Base-by-base conservation (phyloP, 805 yeast species). In the Suhomyces kilbournensis region DNA sequence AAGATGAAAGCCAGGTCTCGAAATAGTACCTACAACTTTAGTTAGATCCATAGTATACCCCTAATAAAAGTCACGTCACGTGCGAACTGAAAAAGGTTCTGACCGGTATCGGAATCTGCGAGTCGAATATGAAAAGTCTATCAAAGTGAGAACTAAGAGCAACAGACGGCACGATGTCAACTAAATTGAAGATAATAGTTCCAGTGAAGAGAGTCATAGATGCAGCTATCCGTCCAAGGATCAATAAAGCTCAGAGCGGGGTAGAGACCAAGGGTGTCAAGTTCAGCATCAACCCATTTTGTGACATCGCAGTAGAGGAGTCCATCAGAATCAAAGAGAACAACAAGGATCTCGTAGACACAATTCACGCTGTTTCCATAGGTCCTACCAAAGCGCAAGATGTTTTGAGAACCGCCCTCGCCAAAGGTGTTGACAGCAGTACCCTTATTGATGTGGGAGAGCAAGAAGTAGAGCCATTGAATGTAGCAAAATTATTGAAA, bases 261-360 rank as follows among this genome's bases (percentile, higher is more conserved):
- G 84, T 88, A 47, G 97, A 91, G 60, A 83, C 93, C 51, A 82
- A 87, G 57, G 97, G 97, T 53, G 89, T 90, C 60, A 93, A 93
- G 74, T 91, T 86, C 77, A 82, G 90, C 65, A 90, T 93, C 69
- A 94, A 94, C 69, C 99, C 99, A 52, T 94, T 94, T 71, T 94
- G 96, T 73, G 99, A 94, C 72, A 94, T 94, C 66, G 99, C 99
- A 7, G 83, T 94, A 49, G 99, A 94, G 72, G 99, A 94, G 70
- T 96, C 98, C 0, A 75, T 92, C 42, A 82, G 86, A 60, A 80
- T 94, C 61, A 84, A 80, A 63, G 90, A 87, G 59, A 75, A 76
- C 38, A 71, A 86, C 67, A 84, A 85, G 63, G 79, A 67, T 8
- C 68, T 81, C 47, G 96, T 91, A 15, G 96, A 90, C 58, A 75